Conservation (phyloP, 2,329 filamentous ascomycete species). For the Fusarium penzigii region DNA sequence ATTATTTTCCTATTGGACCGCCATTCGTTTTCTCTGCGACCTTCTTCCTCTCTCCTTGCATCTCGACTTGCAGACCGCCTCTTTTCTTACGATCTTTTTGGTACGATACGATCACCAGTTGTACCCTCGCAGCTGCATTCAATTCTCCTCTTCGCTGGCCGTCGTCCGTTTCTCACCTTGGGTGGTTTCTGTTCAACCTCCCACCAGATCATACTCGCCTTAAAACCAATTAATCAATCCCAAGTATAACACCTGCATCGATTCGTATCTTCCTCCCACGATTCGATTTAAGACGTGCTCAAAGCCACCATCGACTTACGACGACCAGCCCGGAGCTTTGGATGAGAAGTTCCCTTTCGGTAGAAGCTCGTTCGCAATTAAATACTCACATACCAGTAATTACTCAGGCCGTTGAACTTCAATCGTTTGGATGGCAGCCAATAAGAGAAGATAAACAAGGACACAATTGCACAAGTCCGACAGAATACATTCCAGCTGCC, state of each 20-base stretch:
- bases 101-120: not conserved
- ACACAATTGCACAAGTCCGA: conserved; percentile 22
- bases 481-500: conserved; percentile 24
- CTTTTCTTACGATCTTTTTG: conserved; percentile 1
- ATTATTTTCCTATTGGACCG: not conserved
- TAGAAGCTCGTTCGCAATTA: not conserved
- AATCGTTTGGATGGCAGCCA: conserved; percentile 4
- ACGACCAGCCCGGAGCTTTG: not conserved
- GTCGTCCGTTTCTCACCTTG: not conserved
- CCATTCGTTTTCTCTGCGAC: not conserved
- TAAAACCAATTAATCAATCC: too few species aligned
- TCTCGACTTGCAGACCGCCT: conserved; percentile 10
- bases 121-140: not conserved
- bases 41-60: conserved; percentile 5
- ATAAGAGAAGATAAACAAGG: conserved; percentile 29
- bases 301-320: not conserved
- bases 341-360: not conserved
- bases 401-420: not conserved
- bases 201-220: not conserved
- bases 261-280: not conserved
- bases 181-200: not conserved
- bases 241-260: not conserved
- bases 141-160: not conserved
- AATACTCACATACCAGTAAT: not conserved
- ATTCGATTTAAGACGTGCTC: too few species aligned